A percentile compares a stretch with the other conserved stretches of the same genome.
Evolutionary conservation across 2,329 filamentous ascomycete genomes (phyloP).

Genomic region (Talaromyces sp.): DNA sequence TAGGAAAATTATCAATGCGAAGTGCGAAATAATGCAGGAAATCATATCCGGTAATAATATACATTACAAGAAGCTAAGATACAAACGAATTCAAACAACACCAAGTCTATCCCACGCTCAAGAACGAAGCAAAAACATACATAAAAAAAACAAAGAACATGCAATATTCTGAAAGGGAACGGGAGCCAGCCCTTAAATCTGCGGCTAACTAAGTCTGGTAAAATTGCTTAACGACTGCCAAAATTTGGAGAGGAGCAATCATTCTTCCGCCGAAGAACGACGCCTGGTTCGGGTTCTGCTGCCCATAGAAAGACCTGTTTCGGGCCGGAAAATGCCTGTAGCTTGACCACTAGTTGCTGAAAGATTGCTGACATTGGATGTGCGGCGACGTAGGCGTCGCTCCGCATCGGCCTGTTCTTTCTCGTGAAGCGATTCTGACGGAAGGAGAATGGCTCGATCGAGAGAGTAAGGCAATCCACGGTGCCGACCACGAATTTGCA

Average conservation of each 20-base stretch:
- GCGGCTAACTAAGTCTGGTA: neutral
- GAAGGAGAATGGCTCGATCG: slow-evolving; percentile 64
- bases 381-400: slow-evolving; percentile 34
- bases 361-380: slow-evolving; percentile 29
- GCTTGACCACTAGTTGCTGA: slow-evolving; percentile 6
- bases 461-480: slow-evolving; percentile 61
- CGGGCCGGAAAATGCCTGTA: slow-evolving; percentile 3
- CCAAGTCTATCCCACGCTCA: neutral
- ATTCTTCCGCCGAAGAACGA: neutral
- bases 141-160: neutral
- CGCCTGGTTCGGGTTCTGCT: slow-evolving; percentile 7
- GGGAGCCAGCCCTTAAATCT: neutral
- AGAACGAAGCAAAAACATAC: neutral
- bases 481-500: slow-evolving; percentile 61
- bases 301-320: slow-evolving; percentile 2
- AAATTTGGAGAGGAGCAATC: neutral
- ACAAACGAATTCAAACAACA: neutral
- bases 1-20: neutral
- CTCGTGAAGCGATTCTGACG: slow-evolving; percentile 57
- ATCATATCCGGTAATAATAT: neutral
- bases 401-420: slow-evolving; percentile 52
- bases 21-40: neutral
- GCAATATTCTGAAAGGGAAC: neutral
- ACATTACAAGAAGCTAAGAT: neutral
- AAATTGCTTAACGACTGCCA: neutral